These are phyloP conservation scores for Colletotrichum sansevieriae DNA, from an alignment of 2,329 filamentous ascomycete genomes.

Conservation along the genomic window DNA sequence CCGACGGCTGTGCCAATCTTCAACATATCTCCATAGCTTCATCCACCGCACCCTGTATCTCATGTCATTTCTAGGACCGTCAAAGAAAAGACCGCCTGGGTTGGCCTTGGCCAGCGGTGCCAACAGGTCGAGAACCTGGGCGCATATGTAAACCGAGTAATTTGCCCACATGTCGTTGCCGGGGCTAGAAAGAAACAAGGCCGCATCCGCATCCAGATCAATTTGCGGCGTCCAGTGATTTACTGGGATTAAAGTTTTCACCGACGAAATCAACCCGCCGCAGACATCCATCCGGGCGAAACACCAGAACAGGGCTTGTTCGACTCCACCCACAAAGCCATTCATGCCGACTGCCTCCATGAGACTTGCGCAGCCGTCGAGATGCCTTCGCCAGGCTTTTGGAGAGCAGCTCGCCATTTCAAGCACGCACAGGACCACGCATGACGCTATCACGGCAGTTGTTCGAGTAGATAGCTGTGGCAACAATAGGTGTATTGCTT, in stretches of 20 bases:
- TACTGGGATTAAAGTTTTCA: slow-evolving; percentile 63
- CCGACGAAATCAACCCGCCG: slow-evolving; percentile 67
- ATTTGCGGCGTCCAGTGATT: slow-evolving; percentile 58
- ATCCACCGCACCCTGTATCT: slow-evolving; percentile 55
- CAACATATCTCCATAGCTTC: slow-evolving; percentile 63
- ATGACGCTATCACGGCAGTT: slow-evolving; percentile 51
- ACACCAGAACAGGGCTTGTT: slow-evolving; percentile 71
- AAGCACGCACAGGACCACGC: slow-evolving; percentile 55
- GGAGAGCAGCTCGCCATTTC: slow-evolving; percentile 58
- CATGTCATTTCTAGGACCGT: slow-evolving; percentile 34
- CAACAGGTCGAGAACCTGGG: slow-evolving; percentile 60
- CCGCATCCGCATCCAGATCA: slow-evolving; percentile 49
- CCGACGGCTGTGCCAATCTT: slow-evolving; percentile 61
- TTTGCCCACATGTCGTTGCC: slow-evolving; percentile 68
- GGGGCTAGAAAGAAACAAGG: slow-evolving; percentile 53
- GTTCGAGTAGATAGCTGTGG: slow-evolving; percentile 52
- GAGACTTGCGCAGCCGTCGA: slow-evolving; percentile 69
- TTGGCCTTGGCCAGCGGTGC: slow-evolving; percentile 54
- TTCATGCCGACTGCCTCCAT: slow-evolving; percentile 66
- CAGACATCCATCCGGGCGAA: slow-evolving; percentile 71
- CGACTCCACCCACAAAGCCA: slow-evolving; percentile 64
- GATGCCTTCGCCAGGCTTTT: slow-evolving; percentile 66
- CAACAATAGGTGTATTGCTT: slow-evolving; percentile 60
- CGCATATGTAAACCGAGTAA: slow-evolving; percentile 68
- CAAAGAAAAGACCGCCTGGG: slow-evolving; percentile 53